Evolutionary conservation across 192 early-diverging fungal species (phyloP).

Genomic region (Umbelopsis sp.): DNA sequence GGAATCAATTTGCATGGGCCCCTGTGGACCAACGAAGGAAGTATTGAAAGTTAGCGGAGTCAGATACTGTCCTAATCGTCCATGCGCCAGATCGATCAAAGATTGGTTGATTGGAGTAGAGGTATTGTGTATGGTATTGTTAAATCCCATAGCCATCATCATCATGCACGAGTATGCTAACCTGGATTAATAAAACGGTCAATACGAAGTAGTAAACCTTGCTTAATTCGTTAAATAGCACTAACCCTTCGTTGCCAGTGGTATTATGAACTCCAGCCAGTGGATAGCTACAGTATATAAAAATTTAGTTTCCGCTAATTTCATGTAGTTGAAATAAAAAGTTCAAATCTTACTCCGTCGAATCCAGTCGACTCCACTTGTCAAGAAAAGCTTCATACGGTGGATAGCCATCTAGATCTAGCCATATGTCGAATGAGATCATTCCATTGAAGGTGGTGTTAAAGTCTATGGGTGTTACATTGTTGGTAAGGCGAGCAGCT

Average conservation of each 20-base stretch:
- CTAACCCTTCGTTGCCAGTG: constrained; percentile 48
- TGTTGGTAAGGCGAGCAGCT: constrained; percentile 19
- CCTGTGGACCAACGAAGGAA: constrained; percentile 46
- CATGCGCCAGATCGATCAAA: constrained; percentile 26
- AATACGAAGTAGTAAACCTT: not conserved
- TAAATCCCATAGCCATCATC: constrained; percentile 48
- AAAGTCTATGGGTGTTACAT: constrained; percentile 34
- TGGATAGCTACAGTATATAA: constrained; percentile 33
- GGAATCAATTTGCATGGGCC: constrained; percentile 49
- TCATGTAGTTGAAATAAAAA: no score
- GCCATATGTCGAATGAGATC: constrained; percentile 44
- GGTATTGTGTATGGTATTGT: constrained; percentile 39
- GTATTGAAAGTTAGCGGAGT: constrained; percentile 45
- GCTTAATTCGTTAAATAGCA: not conserved
- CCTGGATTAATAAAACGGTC: constrained; percentile 9
- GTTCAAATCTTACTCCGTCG: constrained; percentile 31
- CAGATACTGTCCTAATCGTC: constrained; percentile 38
- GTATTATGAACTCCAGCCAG: constrained; percentile 46
- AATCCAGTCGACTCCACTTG: constrained; percentile 45
- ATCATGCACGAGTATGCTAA: constrained; percentile 57
- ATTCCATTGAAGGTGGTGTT: constrained; percentile 41
- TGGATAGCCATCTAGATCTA: constrained; percentile 43
- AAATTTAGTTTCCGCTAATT: no score
- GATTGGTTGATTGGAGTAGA: constrained; percentile 15
- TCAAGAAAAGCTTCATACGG: constrained; percentile 50